Evolutionary conservation across 768 basidiomycete genomes (phyloP).

Genomic region (Serendipita sp.): DNA sequence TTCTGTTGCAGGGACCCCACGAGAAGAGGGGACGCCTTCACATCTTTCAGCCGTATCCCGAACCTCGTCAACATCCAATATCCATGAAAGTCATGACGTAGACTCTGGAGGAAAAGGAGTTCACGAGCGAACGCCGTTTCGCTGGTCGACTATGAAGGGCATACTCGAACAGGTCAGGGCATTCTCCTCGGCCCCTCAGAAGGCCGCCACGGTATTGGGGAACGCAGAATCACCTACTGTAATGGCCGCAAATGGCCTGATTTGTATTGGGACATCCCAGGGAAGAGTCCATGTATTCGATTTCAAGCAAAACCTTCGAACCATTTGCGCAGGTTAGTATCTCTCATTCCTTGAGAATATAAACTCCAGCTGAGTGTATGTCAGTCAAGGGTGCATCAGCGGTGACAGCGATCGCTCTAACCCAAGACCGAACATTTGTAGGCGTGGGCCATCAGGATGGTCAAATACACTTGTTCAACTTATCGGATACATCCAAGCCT

Average conservation of each 20-base stretch:
- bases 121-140: conserved; percentile 44
- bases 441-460: conserved; percentile 79
- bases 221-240: conserved; percentile 60
- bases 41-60: conserved; percentile 59
- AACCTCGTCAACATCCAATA: conserved; percentile 43
- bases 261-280: conserved; percentile 74
- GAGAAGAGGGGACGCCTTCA: conserved; percentile 38
- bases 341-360: conserved; percentile 4
- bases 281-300: conserved; percentile 76
- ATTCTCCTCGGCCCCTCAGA: conserved; percentile 29
- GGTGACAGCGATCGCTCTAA: conserved; percentile 80
- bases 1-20: conserved; percentile 29
- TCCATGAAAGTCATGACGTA: conserved; percentile 21
- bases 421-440: conserved; percentile 85
- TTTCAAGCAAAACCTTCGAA: conserved; percentile 72
- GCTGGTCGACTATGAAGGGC: conserved; percentile 53
- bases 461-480: conserved; percentile 71
- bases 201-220: conserved; percentile 48
- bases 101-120: conserved; percentile 11
- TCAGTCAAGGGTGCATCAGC: conserved; percentile 49
- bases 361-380: conserved; percentile 12
- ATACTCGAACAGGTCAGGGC: conserved; percentile 44
- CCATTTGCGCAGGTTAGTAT: conserved; percentile 58
- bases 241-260: conserved; percentile 68
- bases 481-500: conserved; percentile 46